These are phyloP conservation scores for Malus hybrid DNA, from an alignment of 331 rosid species.

Conservation along the genomic window DNA sequence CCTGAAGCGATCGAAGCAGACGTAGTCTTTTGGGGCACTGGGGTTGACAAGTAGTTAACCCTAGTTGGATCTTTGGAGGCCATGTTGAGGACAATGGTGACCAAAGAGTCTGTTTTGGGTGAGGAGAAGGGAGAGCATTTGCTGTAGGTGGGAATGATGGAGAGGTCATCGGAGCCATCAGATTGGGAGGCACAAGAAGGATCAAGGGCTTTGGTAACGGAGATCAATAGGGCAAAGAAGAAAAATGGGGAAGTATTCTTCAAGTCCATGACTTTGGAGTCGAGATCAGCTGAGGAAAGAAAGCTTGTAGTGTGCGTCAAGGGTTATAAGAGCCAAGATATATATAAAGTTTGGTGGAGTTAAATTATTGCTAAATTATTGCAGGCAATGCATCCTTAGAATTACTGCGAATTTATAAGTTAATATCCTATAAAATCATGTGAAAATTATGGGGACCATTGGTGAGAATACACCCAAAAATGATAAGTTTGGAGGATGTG, in stretches of 20 bases:
- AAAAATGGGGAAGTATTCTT: constrained; percentile 1
- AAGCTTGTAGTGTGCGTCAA: background rate
- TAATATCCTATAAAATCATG: background rate
- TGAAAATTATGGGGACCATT: background rate
- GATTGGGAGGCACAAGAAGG: constrained; percentile 49
- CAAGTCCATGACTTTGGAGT: constrained; percentile 35
- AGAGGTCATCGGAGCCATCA: constrained; percentile 34
- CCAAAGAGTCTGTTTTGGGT: constrained; percentile 51
- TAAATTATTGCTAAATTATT: constrained; percentile 27
- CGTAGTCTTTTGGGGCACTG: constrained; percentile 41
- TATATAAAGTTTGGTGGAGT: background rate
- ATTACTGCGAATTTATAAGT: background rate
- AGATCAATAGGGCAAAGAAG: constrained; percentile 18
- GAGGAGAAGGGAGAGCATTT: constrained; percentile 82
- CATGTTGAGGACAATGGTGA: constrained; percentile 50
- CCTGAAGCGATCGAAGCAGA: constrained; percentile 73
- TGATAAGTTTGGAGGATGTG: background rate
- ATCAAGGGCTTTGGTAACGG: constrained; percentile 30
- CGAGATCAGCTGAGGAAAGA: background rate
- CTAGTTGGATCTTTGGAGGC: constrained; percentile 69
- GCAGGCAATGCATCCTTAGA: constrained; percentile 3
- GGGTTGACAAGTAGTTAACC: constrained; percentile 54
- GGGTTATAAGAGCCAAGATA: background rate
- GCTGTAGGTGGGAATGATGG: constrained; percentile 68
- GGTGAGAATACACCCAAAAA: background rate